These are phyloP conservation scores for Noccaea bulbosa DNA, from an alignment of 345 rosid genomes.

Conservation along the genomic window DNA sequence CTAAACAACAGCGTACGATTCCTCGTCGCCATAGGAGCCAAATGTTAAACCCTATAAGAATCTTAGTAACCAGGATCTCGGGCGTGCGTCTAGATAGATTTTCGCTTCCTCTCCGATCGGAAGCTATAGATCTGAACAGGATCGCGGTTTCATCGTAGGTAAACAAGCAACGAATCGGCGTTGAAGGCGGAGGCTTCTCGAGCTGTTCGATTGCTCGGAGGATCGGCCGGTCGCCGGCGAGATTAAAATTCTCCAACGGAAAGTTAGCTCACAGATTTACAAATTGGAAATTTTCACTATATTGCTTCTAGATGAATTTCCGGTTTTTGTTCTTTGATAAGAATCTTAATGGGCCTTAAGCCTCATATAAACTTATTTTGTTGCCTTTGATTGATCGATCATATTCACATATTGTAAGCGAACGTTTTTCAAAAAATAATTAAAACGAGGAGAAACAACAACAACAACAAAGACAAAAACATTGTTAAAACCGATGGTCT, in stretches of 20 bases:
- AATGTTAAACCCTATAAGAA: conserved; percentile 26
- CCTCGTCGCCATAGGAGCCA: conserved; percentile 75
- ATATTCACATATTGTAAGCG: too few relatives aligned
- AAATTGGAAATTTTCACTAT: neutral
- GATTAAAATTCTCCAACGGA: conserved; percentile 9
- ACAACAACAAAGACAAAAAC: neutral
- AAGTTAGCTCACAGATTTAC: conserved; percentile 34
- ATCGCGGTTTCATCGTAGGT: conserved; percentile 25
- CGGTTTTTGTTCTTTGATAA: too few relatives aligned
- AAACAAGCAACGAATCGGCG: neutral
- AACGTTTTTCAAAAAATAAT: neutral
- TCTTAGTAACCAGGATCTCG: conserved; percentile 21
- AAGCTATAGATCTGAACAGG: conserved; percentile 45
- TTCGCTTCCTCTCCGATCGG: conserved; percentile 32
- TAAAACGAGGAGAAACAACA: neutral
- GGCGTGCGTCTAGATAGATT: conserved; percentile 2
- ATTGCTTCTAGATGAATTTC: too few relatives aligned
- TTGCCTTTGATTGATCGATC: too few relatives aligned
- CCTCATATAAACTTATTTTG: too few relatives aligned
- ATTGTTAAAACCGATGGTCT: conserved; percentile 27
- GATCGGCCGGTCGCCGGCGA: conserved; percentile 25
- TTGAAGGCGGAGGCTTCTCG: neutral
- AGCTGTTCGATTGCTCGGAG: neutral
- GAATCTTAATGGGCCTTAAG: too few relatives aligned
- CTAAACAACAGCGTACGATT: conserved; percentile 70